These are phyloP conservation scores for Colletotrichum sp. DNA, from an alignment of 2,329 filamentous ascomycete species.

Conservation along the genomic window DNA sequence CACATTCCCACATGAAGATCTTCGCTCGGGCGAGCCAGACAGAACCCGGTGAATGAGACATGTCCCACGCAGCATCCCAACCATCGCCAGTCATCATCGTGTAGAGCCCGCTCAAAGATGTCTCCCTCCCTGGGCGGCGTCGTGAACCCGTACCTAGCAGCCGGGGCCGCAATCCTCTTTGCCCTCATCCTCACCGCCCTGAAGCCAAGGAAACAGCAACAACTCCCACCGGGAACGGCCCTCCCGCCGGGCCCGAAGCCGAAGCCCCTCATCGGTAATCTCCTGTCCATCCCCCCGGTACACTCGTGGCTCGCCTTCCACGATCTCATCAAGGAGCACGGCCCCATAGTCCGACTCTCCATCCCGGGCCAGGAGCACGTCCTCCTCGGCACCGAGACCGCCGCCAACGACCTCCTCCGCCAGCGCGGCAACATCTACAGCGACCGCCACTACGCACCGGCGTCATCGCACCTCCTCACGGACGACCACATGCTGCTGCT, in stretches of 20 bases:
- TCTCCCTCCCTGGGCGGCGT: not conserved
- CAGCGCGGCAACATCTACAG: conserved; percentile 42
- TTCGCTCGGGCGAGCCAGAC: not conserved
- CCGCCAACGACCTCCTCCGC: conserved; percentile 46
- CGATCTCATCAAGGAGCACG: conserved; percentile 37
- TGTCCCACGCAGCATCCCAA: not conserved
- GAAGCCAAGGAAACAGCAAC: not conserved
- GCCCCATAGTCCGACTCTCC: conserved; percentile 47
- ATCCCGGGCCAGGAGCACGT: conserved; percentile 44
- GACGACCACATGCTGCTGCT: conserved; percentile 31
- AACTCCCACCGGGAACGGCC: conserved; percentile 6
- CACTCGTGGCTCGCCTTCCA: conserved; percentile 47
- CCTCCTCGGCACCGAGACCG: conserved; percentile 40
- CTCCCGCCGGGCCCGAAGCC: conserved; percentile 16
- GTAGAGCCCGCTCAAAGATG: not conserved
- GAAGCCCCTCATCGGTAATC: conserved; percentile 33
- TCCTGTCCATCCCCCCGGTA: conserved; percentile 35
- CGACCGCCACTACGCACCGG: conserved; percentile 37
- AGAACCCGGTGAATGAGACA: not conserved
- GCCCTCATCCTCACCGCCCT: not conserved
- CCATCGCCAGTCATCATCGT: not conserved
- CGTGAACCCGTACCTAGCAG: not conserved
- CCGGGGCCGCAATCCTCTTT: not conserved
- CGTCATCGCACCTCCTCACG: conserved; percentile 36
- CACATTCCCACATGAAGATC: not conserved